Percentiles rank a stretch among this genome's conserved stretches.
phyloP scores from a whole-genome alignment of 192 early-diverging fungal species.

The Phlyctochytrium bullatum region DNA sequence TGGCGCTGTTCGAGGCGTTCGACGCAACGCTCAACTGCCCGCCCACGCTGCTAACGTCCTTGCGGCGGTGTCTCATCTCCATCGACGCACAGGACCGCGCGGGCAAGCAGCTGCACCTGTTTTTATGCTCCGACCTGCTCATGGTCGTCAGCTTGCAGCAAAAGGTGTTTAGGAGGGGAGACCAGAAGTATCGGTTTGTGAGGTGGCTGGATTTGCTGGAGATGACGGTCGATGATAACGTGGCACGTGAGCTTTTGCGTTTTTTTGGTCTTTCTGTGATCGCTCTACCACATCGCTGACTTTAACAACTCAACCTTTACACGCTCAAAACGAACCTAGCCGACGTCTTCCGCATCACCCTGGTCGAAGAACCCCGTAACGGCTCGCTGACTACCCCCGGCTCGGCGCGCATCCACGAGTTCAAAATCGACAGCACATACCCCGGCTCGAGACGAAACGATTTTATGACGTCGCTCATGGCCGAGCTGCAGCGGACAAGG shows the following conservation, averaged over 20 bases:
- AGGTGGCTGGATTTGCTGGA: conserved; percentile 49
- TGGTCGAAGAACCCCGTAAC: too few species aligned
- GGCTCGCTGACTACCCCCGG: too few species aligned
- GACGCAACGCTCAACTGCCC: conserved; percentile 56
- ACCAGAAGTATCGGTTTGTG: conserved; percentile 33
- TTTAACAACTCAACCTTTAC: too few species aligned
- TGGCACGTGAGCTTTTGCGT: conserved; percentile 15
- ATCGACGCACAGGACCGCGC: conserved; percentile 41
- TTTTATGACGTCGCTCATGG: not conserved
- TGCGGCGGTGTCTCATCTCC: conserved; percentile 41
- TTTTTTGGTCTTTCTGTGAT: not conserved
- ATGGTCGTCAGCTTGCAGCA: conserved; percentile 22
- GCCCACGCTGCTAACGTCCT: conserved; percentile 41
- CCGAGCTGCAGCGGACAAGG: not conserved
- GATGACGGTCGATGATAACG: conserved; percentile 35
- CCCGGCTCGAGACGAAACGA: not conserved
- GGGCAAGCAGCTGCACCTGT: conserved; percentile 18
- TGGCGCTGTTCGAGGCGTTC: conserved; percentile 52
- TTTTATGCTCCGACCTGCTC: conserved; percentile 47
- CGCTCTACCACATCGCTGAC: not conserved
- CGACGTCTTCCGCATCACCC: too few species aligned
- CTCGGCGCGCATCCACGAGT: too few species aligned
- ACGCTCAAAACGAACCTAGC: too few species aligned
- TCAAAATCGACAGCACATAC: too few species aligned
- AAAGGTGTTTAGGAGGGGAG: conserved; percentile 3